Base-by-base conservation (phyloP, 2,329 filamentous ascomycete genomes). In the Colletotrichum aenigma region DNA sequence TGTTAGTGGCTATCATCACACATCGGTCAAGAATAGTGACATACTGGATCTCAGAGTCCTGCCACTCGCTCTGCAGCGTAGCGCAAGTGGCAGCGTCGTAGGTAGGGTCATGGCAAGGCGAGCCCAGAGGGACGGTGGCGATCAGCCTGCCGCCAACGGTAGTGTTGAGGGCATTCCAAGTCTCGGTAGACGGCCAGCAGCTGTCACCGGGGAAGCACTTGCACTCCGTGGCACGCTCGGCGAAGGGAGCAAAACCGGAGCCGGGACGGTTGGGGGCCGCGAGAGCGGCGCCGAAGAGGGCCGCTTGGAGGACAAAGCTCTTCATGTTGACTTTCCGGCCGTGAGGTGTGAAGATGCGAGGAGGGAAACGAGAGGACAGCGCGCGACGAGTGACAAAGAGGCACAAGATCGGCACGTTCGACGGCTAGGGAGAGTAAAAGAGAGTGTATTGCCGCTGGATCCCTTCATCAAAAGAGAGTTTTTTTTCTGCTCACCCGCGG, bases 61-160 rank as follows among this genome's bases (percentile, higher is more conserved):
- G 79, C 90, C 90, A 92, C 56, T 81, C 78, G 2, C 82, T 78
- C 67, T 84, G 84, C 3, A 92, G 77, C 18, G 77, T 79, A 6
- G 82, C 75, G 77, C 91, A 92, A 21, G 81, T 79, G 1, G 77
- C 83, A 5, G 81, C 84, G 79, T 91, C 83, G 80, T 89, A 91
- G 15, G 80, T 77, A 2, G 79, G 83, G 24, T 82, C 80, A 76
- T 90, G 88, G 75, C 88, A 90, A 3, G 85, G 81, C 2, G 83
- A 77, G 7, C 84, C 89, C 18, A 90, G 79, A 4, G 90, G 89
- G 1, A 87, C 80, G 0, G 87, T 90, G 3, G 85, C 84, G 16
- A 91, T 83, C 48, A 91, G 81, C 16, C 82, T 83, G 4, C 90
- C 89, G 13, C 81, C 81, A n/a, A 91, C 81, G 3, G 88, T 87